Evolutionary conservation across 306 rosid genomes (phyloP).

Genomic region (Corylus heterophylla): DNA sequence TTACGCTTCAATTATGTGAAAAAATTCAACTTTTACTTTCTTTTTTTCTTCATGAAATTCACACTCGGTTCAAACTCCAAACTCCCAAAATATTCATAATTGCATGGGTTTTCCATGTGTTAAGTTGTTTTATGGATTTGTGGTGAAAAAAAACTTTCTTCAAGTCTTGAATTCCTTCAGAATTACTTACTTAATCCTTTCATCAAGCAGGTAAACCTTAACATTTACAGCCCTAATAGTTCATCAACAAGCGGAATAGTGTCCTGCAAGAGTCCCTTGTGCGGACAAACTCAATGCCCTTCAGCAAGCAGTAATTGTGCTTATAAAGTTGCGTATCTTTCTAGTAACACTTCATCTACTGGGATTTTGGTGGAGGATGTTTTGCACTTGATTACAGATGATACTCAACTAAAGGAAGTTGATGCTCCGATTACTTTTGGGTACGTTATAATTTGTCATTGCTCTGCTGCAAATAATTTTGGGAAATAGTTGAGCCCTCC

Average conservation of each 20-base stretch:
- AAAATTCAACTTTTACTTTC: too few relatives aligned
- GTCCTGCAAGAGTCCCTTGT: constrained; percentile 64
- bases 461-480: neutral
- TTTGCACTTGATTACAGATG: constrained; percentile 67
- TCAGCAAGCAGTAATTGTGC: constrained; percentile 51
- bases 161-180: constrained; percentile 29
- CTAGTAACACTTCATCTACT: constrained; percentile 62
- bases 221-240: constrained; percentile 55
- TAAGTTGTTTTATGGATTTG: neutral
- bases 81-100: too few relatives aligned
- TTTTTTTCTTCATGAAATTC: too few relatives aligned
- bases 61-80: too few relatives aligned
- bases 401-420: constrained; percentile 28
- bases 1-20: too few relatives aligned
- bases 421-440: constrained; percentile 67
- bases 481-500: neutral
- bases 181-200: constrained; percentile 20
- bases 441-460: constrained; percentile 39
- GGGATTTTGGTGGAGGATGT: constrained; percentile 84
- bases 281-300: constrained; percentile 51
- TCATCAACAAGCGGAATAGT: constrained; percentile 69
- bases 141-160: constrained; percentile 14
- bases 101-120: neutral
- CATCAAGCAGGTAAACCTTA: constrained; percentile 48
- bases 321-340: constrained; percentile 55